Conservation (phyloP, 225 moss, liverwort and hornwort species). For the Antitrichia curtipendula region DNA sequence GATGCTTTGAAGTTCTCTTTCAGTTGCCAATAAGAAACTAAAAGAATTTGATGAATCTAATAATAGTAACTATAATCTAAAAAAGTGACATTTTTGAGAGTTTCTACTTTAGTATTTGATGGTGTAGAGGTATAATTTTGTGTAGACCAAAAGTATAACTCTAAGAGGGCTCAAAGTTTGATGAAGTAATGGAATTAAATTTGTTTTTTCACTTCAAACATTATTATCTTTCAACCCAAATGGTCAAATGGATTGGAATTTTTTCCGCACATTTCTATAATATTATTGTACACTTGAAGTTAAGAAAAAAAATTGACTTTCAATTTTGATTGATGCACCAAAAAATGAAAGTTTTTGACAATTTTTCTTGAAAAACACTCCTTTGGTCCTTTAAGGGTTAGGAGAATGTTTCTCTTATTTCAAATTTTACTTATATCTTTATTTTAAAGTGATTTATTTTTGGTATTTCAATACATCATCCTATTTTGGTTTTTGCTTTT, state of each 20-base stretch:
- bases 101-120: too few species aligned
- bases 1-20: fast-evolving
- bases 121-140: background rate
- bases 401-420: background rate
- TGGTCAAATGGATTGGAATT: background rate
- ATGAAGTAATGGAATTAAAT: background rate
- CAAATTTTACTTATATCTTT: background rate
- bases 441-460: background rate
- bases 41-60: background rate
- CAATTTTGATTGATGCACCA: background rate
- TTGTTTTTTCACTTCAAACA: background rate
- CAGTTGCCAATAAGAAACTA: background rate
- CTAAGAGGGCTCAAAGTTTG: background rate
- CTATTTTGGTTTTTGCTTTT: background rate
- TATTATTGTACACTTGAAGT: fast-evolving
- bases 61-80: fast-evolving
- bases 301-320: background rate
- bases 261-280: background rate
- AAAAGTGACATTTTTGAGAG: background rate
- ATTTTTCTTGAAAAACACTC: background rate
- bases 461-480: background rate
- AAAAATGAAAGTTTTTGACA: background rate
- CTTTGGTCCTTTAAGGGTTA: fast-evolving
- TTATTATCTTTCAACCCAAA: background rate
- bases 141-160: background rate